A percentile compares a stretch with the other conserved stretches of the same genome.
These are phyloP conservation scores for Tephrocybe sp. DNA, from an alignment of 768 basidiomycete species.

Conservation along the genomic window DNA sequence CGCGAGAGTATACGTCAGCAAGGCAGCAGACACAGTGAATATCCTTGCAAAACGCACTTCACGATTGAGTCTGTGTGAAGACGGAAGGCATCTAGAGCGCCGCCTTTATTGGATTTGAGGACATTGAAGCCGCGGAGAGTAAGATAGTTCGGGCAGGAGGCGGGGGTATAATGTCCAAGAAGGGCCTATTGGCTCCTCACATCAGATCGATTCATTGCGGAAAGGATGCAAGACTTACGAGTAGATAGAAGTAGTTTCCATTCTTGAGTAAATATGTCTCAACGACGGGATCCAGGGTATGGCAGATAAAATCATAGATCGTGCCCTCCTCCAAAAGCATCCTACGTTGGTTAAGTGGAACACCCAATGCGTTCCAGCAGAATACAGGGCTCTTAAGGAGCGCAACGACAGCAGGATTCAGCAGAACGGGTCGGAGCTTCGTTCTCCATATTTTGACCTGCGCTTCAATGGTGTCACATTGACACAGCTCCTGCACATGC, in stretches of 20 bases:
- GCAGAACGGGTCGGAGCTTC: conserved; percentile 57
- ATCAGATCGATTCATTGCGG: not conserved
- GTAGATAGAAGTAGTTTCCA: conserved; percentile 65
- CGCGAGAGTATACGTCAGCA: not conserved
- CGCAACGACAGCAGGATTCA: conserved; percentile 55
- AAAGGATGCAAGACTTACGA: conserved; percentile 29
- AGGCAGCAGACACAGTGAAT: not conserved
- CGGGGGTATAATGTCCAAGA: conserved; percentile 52
- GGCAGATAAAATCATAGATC: conserved; percentile 46
- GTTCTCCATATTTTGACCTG: conserved; percentile 63
- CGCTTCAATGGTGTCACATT: conserved; percentile 47
- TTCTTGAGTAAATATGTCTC: conserved; percentile 50
- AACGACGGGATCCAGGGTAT: conserved; percentile 50
- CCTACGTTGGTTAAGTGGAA: conserved; percentile 65
- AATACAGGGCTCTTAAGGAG: conserved; percentile 52
- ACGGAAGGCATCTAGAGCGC: conserved; percentile 51
- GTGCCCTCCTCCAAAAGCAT: conserved; percentile 55
- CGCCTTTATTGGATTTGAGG: conserved; percentile 46
- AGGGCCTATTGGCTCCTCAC: conserved; percentile 28
- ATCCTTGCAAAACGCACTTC: conserved; percentile 45
- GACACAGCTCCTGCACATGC: conserved; percentile 55
- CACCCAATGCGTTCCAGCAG: conserved; percentile 80
- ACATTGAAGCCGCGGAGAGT: conserved; percentile 56
- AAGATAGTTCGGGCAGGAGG: conserved; percentile 64
- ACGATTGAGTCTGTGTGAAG: conserved; percentile 72